Conservation (phyloP, 495 filamentous ascomycete genomes). For the Neurospora pannonica region DNA sequence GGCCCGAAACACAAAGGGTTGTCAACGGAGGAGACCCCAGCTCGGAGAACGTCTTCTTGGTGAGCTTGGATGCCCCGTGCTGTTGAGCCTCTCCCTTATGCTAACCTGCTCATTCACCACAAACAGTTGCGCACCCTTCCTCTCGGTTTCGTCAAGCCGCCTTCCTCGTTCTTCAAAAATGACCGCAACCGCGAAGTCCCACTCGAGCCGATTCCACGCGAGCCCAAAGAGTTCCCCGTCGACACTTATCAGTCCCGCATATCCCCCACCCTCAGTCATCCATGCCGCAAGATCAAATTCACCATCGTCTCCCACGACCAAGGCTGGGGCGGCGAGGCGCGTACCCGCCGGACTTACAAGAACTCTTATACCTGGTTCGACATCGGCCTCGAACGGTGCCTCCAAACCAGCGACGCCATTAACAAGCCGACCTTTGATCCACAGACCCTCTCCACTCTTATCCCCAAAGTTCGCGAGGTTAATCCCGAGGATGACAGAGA, state of each 20-base stretch:
- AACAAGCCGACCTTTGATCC: not conserved
- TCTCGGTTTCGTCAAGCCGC: conserved; percentile 27
- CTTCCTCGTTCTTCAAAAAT: conserved; percentile 6
- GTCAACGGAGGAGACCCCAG: conserved; percentile 6
- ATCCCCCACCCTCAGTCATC: conserved; percentile 26
- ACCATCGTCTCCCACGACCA: conserved; percentile 57
- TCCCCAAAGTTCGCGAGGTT: conserved; percentile 11
- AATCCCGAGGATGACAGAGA: conserved; percentile 3
- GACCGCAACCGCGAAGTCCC: not conserved
- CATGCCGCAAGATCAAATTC: conserved; percentile 54
- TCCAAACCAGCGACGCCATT: conserved; percentile 1
- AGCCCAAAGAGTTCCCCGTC: conserved; percentile 18
- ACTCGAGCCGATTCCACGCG: conserved; percentile 2
- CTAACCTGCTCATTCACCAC: not conserved
- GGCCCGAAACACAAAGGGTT: not conserved
- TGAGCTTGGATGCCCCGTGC: conserved; percentile 7
- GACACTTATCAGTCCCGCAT: conserved; percentile 23
- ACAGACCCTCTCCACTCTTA: not conserved
- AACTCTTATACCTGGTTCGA: conserved; percentile 67
- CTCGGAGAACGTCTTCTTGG: conserved; percentile 30
- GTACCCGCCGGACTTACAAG: conserved; percentile 38
- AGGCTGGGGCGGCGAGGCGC: conserved; percentile 41
- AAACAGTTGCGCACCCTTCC: conserved; percentile 33
- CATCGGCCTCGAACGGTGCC: conserved; percentile 40
- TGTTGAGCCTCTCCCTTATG: not conserved